Conservation (phyloP, 1,284 basidiomycete species). For the Vanrija sp. region DNA sequence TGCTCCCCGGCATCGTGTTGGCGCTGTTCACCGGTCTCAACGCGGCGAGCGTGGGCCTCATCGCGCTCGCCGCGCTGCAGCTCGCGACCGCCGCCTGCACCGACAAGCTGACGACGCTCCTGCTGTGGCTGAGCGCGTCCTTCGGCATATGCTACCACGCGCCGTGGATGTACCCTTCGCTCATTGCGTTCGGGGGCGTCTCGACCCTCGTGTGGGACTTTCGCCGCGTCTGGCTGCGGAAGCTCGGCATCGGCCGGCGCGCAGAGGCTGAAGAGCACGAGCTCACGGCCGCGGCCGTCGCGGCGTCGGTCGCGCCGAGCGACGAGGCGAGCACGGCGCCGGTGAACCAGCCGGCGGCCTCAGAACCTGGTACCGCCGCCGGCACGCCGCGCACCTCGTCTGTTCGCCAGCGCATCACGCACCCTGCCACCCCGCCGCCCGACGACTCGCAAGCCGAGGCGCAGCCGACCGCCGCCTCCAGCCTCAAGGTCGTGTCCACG, state of each 20-base stretch:
- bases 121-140: constrained; percentile 54
- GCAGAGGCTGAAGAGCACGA: background rate
- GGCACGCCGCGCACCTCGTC: background rate
- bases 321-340: background rate
- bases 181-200: constrained; percentile 44
- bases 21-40: constrained; percentile 59
- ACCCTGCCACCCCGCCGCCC: background rate
- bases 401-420: too few relatives aligned
- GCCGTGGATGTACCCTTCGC: constrained; percentile 50
- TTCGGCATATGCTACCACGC: constrained; percentile 57
- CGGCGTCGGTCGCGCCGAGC: background rate
- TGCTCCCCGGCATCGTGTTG: constrained; percentile 54
- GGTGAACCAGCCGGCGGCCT: background rate
- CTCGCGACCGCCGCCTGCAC: constrained; percentile 54
- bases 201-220: constrained; percentile 42
- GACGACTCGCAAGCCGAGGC: background rate
- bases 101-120: constrained; percentile 52
- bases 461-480: background rate
- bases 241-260: background rate
- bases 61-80: constrained; percentile 57
- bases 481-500: constrained; percentile 30
- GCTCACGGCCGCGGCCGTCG: background rate
- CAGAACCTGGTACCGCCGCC: too few relatives aligned
- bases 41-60: constrained; percentile 58
- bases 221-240: constrained; percentile 13